phyloP scores from a whole-genome alignment of 371 early-diverging fungal genomes.

The Mucor lusitanicus region DNA sequence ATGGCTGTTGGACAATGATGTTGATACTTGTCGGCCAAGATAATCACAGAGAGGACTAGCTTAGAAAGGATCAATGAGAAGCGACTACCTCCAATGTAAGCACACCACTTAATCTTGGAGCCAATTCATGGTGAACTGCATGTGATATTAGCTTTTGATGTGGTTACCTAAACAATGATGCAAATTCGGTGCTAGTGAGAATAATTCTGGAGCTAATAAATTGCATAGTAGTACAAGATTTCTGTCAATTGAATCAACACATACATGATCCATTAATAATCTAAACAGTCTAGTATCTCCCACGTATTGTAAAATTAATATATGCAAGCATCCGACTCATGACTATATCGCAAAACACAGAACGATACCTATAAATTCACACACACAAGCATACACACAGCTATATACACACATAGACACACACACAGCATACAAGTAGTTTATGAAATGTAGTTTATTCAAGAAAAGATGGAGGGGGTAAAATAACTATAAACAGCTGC shows the following conservation, averaged over 20 bases:
- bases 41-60: no score
- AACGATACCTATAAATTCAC: background rate
- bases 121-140: no score
- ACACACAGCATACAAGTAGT: background rate
- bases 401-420: background rate
- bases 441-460: background rate
- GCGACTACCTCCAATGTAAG: no score
- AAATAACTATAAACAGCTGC: background rate
- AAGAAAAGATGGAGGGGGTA: constrained; percentile 6
- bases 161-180: background rate
- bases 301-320: background rate
- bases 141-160: background rate
- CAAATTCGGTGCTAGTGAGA: background rate
- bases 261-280: background rate
- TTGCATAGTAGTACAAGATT: background rate
- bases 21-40: no score
- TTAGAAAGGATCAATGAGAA: no score
- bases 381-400: background rate
- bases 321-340: background rate
- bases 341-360: background rate
- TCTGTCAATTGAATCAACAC: background rate
- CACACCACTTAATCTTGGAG: no score
- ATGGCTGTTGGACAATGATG: no score
- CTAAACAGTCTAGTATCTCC: background rate
- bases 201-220: background rate